These are phyloP conservation scores for Chaetomiaceae sp. DNA, from an alignment of 2,329 filamentous ascomycete species.

Conservation along the genomic window DNA sequence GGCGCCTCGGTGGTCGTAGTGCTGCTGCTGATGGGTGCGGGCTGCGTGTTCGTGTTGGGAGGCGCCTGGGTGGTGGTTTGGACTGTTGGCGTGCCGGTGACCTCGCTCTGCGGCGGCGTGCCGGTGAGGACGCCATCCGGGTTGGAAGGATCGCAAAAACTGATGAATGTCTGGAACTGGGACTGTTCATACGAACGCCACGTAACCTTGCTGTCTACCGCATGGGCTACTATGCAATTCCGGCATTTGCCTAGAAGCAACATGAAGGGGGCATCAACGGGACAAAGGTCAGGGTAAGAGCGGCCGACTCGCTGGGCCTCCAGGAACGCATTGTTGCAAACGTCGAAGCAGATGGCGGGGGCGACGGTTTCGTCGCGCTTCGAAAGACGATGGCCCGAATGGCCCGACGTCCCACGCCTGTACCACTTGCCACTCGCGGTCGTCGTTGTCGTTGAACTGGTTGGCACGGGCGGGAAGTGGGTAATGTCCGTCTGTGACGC, in stretches of 20 bases:
- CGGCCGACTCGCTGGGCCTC: conserved; percentile 43
- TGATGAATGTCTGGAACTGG: conserved; percentile 39
- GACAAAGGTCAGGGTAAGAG: conserved; percentile 45
- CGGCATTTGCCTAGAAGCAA: conserved; percentile 34
- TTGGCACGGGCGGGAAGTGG: conserved; percentile 30
- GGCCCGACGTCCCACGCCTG: conserved; percentile 7
- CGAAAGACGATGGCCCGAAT: conserved; percentile 19
- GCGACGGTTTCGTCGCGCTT: conserved; percentile 37
- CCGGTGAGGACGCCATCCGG: conserved; percentile 19
- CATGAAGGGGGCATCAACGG: conserved; percentile 38
- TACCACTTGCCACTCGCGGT: conserved; percentile 6
- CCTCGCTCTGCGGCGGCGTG: conserved; percentile 14
- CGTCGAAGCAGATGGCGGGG: conserved; percentile 45
- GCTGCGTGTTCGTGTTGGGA: conserved; percentile 15
- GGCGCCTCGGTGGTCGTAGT: background rate
- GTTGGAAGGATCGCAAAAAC: conserved; percentile 35
- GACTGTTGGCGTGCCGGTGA: conserved; percentile 8
- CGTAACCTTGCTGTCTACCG: conserved; percentile 24
- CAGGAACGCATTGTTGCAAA: conserved; percentile 45
- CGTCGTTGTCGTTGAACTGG: conserved; percentile 7
- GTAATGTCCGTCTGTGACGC: conserved; percentile 44
- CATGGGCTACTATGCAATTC: conserved; percentile 34
- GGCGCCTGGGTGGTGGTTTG: conserved; percentile 16
- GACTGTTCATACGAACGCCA: conserved; percentile 32
- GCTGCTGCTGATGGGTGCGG: conserved; percentile 13